These are phyloP conservation scores for Leptoxyphium fumago DNA, from an alignment of 2,329 filamentous ascomycete genomes.

Conservation along the genomic window DNA sequence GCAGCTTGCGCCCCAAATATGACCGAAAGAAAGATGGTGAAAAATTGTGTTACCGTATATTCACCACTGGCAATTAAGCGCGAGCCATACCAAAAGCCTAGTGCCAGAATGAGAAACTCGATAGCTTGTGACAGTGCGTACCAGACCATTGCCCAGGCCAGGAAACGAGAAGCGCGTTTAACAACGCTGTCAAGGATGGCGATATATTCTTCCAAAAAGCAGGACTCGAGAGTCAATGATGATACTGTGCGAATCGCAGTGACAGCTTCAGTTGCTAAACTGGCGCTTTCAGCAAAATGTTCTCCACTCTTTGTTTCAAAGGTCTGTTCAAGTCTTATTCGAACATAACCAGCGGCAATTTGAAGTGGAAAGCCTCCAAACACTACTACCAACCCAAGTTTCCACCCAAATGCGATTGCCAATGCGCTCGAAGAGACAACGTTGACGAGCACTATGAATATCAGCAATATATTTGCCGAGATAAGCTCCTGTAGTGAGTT, in stretches of 20 bases:
- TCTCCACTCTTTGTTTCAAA: constrained; percentile 54
- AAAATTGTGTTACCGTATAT: constrained; percentile 34
- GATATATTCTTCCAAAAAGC: constrained; percentile 48
- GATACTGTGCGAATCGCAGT: constrained; percentile 59
- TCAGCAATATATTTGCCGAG: constrained; percentile 43
- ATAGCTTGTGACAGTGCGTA: constrained; percentile 54
- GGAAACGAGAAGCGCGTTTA: constrained; percentile 45
- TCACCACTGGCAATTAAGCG: constrained; percentile 29
- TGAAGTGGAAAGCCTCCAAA: constrained; percentile 43
- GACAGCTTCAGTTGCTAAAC: constrained; percentile 62
- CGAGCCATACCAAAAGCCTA: constrained; percentile 40
- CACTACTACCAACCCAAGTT: constrained; percentile 52
- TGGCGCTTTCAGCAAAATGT: constrained; percentile 56
- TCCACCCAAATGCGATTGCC: constrained; percentile 62
- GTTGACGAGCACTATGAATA: constrained; percentile 50
- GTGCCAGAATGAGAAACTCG: constrained; percentile 47
- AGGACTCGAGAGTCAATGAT: constrained; percentile 53
- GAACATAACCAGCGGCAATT: constrained; percentile 33
- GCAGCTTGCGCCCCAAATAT: constrained; percentile 33
- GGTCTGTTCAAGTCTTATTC: constrained; percentile 44
- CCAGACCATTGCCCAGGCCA: constrained; percentile 46
- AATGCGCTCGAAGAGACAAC: constrained; percentile 51
- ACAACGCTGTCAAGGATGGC: constrained; percentile 45
- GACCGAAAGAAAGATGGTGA: constrained; percentile 38
- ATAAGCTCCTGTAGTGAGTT: constrained; percentile 48